Base-by-base conservation (phyloP, 306 rosid genomes). In the Castanea crenata region DNA sequence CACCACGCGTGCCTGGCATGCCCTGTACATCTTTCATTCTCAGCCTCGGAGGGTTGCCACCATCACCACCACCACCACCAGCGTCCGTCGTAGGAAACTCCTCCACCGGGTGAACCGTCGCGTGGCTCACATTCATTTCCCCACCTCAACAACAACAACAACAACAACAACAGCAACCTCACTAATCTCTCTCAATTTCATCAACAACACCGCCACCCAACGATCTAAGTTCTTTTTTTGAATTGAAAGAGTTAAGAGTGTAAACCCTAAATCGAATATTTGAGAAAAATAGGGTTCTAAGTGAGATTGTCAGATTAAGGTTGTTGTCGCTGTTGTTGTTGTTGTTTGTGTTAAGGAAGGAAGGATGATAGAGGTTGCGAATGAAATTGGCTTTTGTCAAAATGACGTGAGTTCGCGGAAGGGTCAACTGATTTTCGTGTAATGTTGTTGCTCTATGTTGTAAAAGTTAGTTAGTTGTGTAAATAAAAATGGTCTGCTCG, bases 1-100 rank as follows among this genome's bases (percentile, higher is more conserved):
- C 99, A 32, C 93, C 91, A 8, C 82, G 84, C 3, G 99, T 94
- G 82, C 97, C 99, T 12, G 97, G 97, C 99, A 94, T 94, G 54
- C 99, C 99, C 67, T 89, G 93, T 4, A 91, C 67, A 75, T 91
- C 95, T 79, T 91, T 92, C 97, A 92, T 90, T 87, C 99, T 87
- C 83, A 85, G 89, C 75, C 92, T 80, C 6, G 90, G 91, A 29
- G 82, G 87, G 83, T 85, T 84, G 9, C 74, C 90, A 19, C 81
- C 96, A 9, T 75, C 90, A n/a, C 81, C 95, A 35, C 83, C 90
- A 27, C 3, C 12, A 3, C 13, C 52, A 10, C 16, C 54, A 21
- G 79, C 96, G 44, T 86, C 89, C 56, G 83, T 91, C 5, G 85
- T 84, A 70, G 95, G 88, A 4, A 70, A 80, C 19, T 83, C 92